phyloP scores from a whole-genome alignment of 495 filamentous ascomycete species.

The Daldinia vernicosa region DNA sequence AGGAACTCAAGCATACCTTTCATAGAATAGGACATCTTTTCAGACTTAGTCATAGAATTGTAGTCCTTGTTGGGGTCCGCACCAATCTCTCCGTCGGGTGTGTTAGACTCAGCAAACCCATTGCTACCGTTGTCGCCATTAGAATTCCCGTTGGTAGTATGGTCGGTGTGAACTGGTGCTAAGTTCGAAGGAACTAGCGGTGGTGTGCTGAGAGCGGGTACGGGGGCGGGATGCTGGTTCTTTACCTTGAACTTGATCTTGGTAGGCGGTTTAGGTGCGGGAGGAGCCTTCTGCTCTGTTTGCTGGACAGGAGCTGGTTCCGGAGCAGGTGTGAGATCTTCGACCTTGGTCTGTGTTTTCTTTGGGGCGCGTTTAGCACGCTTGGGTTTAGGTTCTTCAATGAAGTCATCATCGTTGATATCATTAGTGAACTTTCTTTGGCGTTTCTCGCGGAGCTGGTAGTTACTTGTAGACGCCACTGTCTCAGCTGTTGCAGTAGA shows the following conservation, averaged over 20 bases:
- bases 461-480: constrained; percentile 40
- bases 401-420: constrained; percentile 33
- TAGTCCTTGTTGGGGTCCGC: constrained; percentile 52
- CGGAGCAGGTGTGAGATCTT: constrained; percentile 18
- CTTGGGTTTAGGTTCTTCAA: constrained; percentile 42
- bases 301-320: constrained; percentile 16
- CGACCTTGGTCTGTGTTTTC: constrained; percentile 19
- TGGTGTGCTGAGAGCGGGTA: constrained; percentile 33
- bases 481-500: constrained; percentile 45
- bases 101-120: constrained; percentile 18
- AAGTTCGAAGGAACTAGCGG: constrained; percentile 29
- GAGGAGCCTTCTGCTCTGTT: constrained; percentile 16
- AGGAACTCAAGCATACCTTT: constrained; percentile 49
- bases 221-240: constrained; percentile 17
- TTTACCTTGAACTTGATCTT: constrained; percentile 39
- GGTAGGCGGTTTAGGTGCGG: constrained; percentile 21
- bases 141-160: constrained; percentile 1
- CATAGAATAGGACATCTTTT: constrained; percentile 63
- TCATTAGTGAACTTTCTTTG: constrained; percentile 45
- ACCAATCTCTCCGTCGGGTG: constrained; percentile 28
- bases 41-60: constrained; percentile 60
- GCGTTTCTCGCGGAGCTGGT: constrained; percentile 45
- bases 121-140: constrained; percentile 20
- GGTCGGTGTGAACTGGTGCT: constrained; percentile 4
- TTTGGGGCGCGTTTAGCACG: constrained; percentile 40